Evolutionary conservation across 345 rosid species (phyloP).

Genomic region (Moringa oleifera): DNA sequence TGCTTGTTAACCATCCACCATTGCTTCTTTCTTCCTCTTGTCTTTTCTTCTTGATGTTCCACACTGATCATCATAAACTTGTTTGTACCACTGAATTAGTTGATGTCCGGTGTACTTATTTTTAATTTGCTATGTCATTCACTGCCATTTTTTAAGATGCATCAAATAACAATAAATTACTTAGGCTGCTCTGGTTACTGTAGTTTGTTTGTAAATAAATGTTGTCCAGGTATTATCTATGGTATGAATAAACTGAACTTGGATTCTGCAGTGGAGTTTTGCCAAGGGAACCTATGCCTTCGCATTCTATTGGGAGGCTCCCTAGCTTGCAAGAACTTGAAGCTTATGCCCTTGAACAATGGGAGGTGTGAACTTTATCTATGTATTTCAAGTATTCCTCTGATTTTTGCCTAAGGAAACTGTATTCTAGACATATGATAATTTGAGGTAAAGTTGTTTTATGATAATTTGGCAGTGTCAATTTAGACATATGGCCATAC

Average conservation of each 20-base stretch:
- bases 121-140: background rate
- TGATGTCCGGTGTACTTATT: background rate
- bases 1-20: background rate
- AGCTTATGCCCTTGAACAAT: slow-evolving; percentile 71
- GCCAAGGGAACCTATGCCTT: slow-evolving; percentile 85
- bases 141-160: background rate
- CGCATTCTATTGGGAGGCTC: slow-evolving; percentile 48
- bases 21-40: background rate
- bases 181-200: slow-evolving; percentile 3
- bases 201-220: slow-evolving; percentile 1
- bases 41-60: background rate
- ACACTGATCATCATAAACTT: slow-evolving; percentile 2
- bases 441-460: no score
- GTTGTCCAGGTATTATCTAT: slow-evolving; percentile 1
- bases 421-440: no score
- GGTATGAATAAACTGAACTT: slow-evolving; percentile 18
- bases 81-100: background rate
- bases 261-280: slow-evolving; percentile 62
- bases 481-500: no score
- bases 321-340: slow-evolving; percentile 80
- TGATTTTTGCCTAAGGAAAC: slow-evolving; percentile 8
- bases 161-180: slow-evolving; percentile 4
- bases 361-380: slow-evolving; percentile 71
- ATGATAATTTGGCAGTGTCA: no score
- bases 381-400: slow-evolving; percentile 8